Percentiles rank a stretch among this genome's conserved stretches.
These are phyloP conservation scores for Solanum pinnatisectum DNA, from an alignment of 257 asterid genomes.

Conservation along the genomic window DNA sequence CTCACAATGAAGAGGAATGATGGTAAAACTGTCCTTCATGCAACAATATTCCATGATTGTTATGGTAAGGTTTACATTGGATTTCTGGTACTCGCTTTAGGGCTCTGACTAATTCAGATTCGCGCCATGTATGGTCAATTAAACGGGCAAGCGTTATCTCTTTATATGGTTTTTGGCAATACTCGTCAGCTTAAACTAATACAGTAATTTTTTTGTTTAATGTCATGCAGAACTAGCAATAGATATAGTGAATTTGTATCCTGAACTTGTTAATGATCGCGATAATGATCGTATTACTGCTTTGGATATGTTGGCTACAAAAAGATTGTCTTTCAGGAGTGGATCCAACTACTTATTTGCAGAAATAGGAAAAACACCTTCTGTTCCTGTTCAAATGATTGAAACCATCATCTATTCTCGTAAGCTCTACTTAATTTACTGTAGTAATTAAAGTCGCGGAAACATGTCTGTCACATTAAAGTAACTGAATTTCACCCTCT, in stretches of 20 bases:
- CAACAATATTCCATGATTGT: background rate
- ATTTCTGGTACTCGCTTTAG: background rate
- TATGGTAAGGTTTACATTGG: background rate
- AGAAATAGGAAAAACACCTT: background rate
- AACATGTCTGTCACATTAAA: background rate
- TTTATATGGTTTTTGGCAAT: background rate
- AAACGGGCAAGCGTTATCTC: background rate
- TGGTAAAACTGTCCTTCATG: background rate
- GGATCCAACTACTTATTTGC: background rate
- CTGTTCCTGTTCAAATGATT: background rate
- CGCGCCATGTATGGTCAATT: background rate
- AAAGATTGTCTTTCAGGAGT: slow-evolving; percentile 1
- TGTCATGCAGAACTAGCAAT: slow-evolving; percentile 4
- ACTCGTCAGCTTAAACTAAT: background rate
- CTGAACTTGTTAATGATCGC: background rate
- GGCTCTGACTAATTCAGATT: background rate
- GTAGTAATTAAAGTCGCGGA: background rate
- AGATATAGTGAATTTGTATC: background rate
- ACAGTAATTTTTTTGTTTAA: background rate
- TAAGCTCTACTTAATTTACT: background rate
- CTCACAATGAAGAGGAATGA: background rate
- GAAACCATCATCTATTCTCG: background rate
- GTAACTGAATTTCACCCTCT: background rate
- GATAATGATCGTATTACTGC: background rate
- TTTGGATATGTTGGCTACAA: slow-evolving; percentile 6